Evolutionary conservation across 2,329 filamentous ascomycete species (phyloP).

Genomic region (Pseudogymnoascus sp.): DNA sequence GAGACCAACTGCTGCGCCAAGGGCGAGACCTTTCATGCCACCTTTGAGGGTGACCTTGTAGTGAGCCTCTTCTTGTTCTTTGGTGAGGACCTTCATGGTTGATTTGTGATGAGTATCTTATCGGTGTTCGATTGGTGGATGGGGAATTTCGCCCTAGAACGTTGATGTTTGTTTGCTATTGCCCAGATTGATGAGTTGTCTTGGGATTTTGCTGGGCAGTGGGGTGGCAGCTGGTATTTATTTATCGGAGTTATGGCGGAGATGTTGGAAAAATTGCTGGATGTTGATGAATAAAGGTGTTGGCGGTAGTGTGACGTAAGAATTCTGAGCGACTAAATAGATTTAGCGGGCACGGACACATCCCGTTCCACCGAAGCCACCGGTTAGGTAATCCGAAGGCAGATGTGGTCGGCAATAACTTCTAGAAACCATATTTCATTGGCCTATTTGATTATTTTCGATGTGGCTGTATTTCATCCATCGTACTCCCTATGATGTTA

Average conservation of each 20-base stretch:
- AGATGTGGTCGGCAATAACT: background rate
- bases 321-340: background rate
- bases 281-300: background rate
- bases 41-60: slow-evolving; percentile 74
- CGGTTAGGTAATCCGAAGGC: background rate
- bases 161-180: background rate
- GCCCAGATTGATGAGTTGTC: background rate
- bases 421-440: background rate
- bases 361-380: background rate
- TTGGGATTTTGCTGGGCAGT: background rate
- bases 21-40: slow-evolving; percentile 56
- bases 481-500: background rate
- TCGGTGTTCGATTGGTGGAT: slow-evolving; percentile 1
- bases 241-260: background rate
- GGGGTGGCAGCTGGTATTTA: background rate
- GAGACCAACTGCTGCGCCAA: slow-evolving; percentile 62
- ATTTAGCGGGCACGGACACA: background rate
- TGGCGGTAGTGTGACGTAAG: background rate
- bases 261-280: background rate
- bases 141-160: background rate
- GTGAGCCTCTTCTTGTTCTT: slow-evolving; percentile 84
- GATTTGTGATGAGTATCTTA: background rate
- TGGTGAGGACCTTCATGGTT: slow-evolving; percentile 86
- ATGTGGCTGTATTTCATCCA: background rate
- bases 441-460: background rate